These are phyloP conservation scores for Fusarium stilboides DNA, from an alignment of 2,329 filamentous ascomycete species.

Conservation along the genomic window DNA sequence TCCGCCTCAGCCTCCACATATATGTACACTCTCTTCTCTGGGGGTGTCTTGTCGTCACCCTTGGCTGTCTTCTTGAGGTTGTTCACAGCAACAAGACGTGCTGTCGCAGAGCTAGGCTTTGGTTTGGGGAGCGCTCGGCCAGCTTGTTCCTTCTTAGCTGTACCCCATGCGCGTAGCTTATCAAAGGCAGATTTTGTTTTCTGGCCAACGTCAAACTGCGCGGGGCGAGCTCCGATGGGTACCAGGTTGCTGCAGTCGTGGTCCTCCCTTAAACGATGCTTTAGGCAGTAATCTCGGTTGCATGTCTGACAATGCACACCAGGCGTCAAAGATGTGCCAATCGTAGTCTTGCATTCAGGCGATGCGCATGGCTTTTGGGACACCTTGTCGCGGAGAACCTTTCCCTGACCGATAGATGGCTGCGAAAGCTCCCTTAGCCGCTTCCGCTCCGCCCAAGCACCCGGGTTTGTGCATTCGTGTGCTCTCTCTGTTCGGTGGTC, in stretches of 20 bases:
- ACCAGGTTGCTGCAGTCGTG: conserved; percentile 86
- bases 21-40: conserved; percentile 90
- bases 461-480: conserved; percentile 76
- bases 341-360: conserved; percentile 76
- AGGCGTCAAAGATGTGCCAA: conserved; percentile 77
- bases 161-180: conserved; percentile 84
- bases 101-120: conserved; percentile 74
- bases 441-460: conserved; percentile 73
- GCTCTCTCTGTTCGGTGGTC: conserved; percentile 91
- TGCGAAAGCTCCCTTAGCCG: conserved; percentile 69
- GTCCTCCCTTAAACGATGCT: conserved; percentile 82
- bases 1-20: conserved; percentile 92
- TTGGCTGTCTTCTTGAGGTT: conserved; percentile 89
- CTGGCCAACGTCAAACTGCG: conserved; percentile 67
- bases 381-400: conserved; percentile 68
- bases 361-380: conserved; percentile 78
- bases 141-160: conserved; percentile 78
- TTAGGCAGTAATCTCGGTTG: conserved; percentile 82
- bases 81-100: conserved; percentile 78
- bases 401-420: conserved; percentile 69
- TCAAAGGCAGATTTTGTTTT: conserved; percentile 82
- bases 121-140: conserved; percentile 72
- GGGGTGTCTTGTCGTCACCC: conserved; percentile 85
- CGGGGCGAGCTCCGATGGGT: conserved; percentile 66
- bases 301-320: conserved; percentile 81